Evolutionary conservation across 495 filamentous ascomycete genomes (phyloP), one percentile per base, ranked within the genome.

Genomic region (Penicillium alfredii): DNA sequence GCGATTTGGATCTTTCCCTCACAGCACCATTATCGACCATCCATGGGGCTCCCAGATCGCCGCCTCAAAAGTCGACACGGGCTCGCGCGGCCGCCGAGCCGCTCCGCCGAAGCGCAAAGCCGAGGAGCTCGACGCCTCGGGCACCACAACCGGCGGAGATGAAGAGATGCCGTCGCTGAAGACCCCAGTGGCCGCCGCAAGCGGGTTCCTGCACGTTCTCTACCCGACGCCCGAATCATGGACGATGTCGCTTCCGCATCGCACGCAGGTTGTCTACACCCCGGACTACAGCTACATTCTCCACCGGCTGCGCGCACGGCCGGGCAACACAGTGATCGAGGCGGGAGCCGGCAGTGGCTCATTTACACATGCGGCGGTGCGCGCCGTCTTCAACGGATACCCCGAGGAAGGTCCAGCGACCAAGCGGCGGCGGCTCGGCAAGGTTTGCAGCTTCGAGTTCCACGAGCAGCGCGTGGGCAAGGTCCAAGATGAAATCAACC

Each of bases 261-360:
- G 92, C 31, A 98, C 92, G 6, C 92, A 98, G 62, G 90, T 98
- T 31, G 92, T 98, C 44, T 98, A 98, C 54, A 95, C 87, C 1
- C 88, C 93, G 7, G 92, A 98, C 60, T 94, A 94, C 64, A 94
- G 88, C 62, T 98, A 92, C 55, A 82, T 98, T 23, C 73, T 98
- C 14, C 87, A 95, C 55, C 74, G 88, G 30, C 70, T 98, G 31
- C 78, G 86, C 9, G 90, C 81, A 2, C 65, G 85, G 14, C 88
- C 92, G 0, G 93, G 92, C 2, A 76, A 72, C 7, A 74, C 73
- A 7, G 54, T 98, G 8, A 92, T 98, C 31, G 92, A 98, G 63
- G 93, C 92, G 2, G 92, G 92, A 13, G 86, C 90, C 0, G 92
- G 92, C 1, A 94, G 88, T 60, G 92, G 92, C 6, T 89, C 82